Percentiles rank a stretch among this genome's conserved stretches.
Evolutionary conservation across 495 filamentous ascomycete species (phyloP).

Genomic region (Rhypophila decipiens): DNA sequence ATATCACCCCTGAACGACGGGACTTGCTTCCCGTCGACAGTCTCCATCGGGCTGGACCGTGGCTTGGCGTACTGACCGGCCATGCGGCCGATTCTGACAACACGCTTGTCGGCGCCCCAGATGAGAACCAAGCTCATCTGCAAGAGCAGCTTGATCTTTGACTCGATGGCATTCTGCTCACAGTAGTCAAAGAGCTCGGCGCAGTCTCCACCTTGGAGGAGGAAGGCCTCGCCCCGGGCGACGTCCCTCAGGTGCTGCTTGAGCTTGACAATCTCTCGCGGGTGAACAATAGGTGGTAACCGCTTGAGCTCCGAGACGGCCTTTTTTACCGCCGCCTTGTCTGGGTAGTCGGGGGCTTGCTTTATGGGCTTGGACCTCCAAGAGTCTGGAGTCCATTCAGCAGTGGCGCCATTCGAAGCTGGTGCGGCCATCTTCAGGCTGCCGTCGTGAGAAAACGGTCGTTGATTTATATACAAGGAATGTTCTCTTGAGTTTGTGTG

Average conservation of each 20-base stretch:
- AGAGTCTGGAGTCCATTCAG: constrained; percentile 55
- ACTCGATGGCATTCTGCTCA: constrained; percentile 78
- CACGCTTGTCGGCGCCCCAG: constrained; percentile 83
- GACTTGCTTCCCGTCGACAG: constrained; percentile 69
- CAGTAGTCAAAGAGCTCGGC: constrained; percentile 98
- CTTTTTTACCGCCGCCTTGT: constrained; percentile 55
- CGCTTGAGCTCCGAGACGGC: constrained; percentile 64
- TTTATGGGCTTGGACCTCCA: constrained; percentile 91
- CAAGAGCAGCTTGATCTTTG: constrained; percentile 90
- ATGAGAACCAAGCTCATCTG: constrained; percentile 94
- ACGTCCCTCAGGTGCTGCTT: constrained; percentile 74
- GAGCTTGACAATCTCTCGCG: constrained; percentile 73
- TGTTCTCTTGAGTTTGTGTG: neutral
- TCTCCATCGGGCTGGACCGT: constrained; percentile 80
- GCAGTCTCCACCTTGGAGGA: constrained; percentile 94
- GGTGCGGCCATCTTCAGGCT: constrained; percentile 9
- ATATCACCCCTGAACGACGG: constrained; percentile 93
- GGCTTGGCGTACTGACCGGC: constrained; percentile 97
- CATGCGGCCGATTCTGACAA: constrained; percentile 92
- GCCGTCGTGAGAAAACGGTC: too few species aligned
- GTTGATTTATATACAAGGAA: too few species aligned
- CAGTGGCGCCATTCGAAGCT: neutral
- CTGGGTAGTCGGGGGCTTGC: constrained; percentile 77
- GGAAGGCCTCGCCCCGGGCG: constrained; percentile 85
- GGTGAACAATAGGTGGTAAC: constrained; percentile 85